Evolutionary conservation across 2,329 filamentous ascomycete species (phyloP).

Genomic region (Beauveria australis): DNA sequence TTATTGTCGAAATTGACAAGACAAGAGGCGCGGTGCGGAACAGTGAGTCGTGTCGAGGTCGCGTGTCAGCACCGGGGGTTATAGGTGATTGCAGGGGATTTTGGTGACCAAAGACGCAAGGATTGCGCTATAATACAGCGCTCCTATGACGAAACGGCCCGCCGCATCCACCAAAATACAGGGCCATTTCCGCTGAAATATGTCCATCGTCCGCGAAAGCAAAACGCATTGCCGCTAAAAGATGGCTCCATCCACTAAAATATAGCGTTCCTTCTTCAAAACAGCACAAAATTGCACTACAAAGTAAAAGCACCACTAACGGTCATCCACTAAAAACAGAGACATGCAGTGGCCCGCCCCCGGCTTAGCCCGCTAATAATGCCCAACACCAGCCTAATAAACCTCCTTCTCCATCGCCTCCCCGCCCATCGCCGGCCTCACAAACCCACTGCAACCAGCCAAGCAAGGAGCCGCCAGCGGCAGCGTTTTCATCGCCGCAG

Average conservation of each 20-base stretch:
- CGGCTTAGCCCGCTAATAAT: not conserved
- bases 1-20: not conserved
- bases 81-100: not conserved
- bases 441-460: not conserved
- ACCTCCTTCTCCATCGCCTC: not conserved
- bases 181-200: no score
- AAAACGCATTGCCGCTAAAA: no score
- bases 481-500: no score
- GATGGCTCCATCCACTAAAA: no score
- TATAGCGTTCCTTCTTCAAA: not conserved
- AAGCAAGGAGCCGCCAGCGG: no score
- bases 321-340: not conserved
- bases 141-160: no score
- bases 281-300: not conserved
- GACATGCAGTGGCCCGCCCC: not conserved
- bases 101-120: not conserved
- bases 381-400: not conserved
- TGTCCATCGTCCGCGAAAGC: no score
- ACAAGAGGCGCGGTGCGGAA: not conserved
- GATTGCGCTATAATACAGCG: not conserved
- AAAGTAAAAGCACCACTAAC: not conserved
- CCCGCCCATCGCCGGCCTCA: conserved; percentile 2
- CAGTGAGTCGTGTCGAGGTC: conserved; percentile 9
- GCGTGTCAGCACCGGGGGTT: not conserved
- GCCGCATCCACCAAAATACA: no score